Percentiles rank a stretch among this genome's conserved stretches.
Conservation (phyloP, 106 monocot species). For the Cymbidium sinense region DNA sequence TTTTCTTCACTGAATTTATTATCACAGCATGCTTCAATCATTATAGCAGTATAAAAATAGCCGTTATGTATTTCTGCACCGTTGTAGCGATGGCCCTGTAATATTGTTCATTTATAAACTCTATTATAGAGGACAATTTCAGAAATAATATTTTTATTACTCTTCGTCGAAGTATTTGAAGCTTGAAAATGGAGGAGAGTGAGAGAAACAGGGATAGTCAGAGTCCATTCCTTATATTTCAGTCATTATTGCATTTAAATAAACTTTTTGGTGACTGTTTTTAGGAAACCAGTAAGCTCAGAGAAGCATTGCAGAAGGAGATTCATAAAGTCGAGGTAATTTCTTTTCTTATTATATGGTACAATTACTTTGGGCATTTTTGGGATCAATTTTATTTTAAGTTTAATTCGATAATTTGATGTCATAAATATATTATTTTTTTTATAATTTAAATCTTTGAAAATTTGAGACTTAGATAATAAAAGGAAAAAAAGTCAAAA, state of each 20-base stretch:
- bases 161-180: background rate
- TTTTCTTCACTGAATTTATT: background rate
- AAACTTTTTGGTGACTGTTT: constrained; percentile 8
- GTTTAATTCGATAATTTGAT: too few relatives aligned
- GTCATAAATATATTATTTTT: too few relatives aligned
- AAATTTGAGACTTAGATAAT: too few relatives aligned
- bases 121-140: background rate
- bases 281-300: constrained; percentile 64
- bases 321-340: constrained; percentile 15
- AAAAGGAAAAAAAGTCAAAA: too few relatives aligned
- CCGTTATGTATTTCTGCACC: background rate
- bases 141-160: background rate
- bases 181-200: background rate
- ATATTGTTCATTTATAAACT: background rate
- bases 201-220: background rate
- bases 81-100: background rate
- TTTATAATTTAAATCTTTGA: too few relatives aligned
- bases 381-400: too few relatives aligned
- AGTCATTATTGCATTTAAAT: background rate
- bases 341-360: background rate
- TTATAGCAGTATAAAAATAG: background rate
- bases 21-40: background rate
- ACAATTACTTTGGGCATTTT: background rate
- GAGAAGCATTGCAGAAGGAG: constrained; percentile 39
- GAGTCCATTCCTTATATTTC: background rate